A percentile compares a stretch with the other conserved stretches of the same genome.
phyloP scores from a whole-genome alignment of 2,329 filamentous ascomycete species.

The Phyllosticta paracitricarpa region DNA sequence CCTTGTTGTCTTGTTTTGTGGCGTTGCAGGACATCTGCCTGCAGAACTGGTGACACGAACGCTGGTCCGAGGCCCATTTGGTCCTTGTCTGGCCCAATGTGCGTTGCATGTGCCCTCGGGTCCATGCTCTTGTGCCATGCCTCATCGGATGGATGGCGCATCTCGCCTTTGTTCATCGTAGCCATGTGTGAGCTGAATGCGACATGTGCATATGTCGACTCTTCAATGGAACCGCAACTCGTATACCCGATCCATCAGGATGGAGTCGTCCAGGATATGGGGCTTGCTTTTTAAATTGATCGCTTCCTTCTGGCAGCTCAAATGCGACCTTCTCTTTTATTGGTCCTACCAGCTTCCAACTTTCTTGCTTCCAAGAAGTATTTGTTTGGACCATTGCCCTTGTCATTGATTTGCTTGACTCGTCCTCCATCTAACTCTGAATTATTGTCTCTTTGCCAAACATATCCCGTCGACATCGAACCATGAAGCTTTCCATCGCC shows the following conservation, averaged over 20 bases:
- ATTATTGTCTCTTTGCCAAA: background rate
- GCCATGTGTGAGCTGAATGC: background rate
- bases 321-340: background rate
- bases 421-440: background rate
- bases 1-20: background rate
- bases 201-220: background rate
- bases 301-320: background rate
- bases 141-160: background rate
- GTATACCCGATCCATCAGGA: background rate
- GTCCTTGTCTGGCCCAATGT: background rate
- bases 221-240: background rate
- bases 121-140: background rate
- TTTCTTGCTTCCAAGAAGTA: background rate
- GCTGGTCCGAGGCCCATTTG: background rate
- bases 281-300: background rate
- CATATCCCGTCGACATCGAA: background rate
- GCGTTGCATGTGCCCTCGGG: background rate
- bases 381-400: background rate
- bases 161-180: background rate
- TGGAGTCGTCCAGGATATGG: background rate
- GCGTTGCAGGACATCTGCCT: background rate
- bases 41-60: background rate
- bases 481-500: conserved; percentile 4
- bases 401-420: background rate
- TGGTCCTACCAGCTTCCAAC: background rate